phyloP scores from a whole-genome alignment of 306 rosid species.

The Sicyos edulis region DNA sequence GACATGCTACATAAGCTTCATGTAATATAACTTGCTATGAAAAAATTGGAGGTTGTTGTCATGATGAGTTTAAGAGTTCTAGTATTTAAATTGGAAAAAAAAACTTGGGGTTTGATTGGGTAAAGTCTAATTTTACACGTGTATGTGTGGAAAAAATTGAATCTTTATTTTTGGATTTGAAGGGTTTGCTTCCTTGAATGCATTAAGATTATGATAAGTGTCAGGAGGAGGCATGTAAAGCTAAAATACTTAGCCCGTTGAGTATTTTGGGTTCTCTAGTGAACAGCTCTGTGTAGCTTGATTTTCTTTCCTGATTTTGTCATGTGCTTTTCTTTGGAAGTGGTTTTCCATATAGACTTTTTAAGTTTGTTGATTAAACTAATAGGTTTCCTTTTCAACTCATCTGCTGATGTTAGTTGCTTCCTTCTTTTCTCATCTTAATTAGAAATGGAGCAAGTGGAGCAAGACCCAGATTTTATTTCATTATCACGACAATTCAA shows the following conservation, averaged over 20 bases:
- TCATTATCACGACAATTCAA: conserved; percentile 84
- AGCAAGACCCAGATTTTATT: conserved; percentile 83
- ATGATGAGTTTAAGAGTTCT: background rate
- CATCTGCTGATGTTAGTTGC: conserved; percentile 36
- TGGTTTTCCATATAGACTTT: conserved; percentile 6
- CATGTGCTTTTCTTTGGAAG: conserved; percentile 4
- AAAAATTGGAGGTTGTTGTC: background rate
- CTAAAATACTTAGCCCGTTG: background rate
- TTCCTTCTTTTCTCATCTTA: conserved; percentile 32
- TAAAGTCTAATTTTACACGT: background rate
- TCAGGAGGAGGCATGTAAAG: background rate
- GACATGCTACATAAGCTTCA: conserved; percentile 5
- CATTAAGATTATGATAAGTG: background rate
- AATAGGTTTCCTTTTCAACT: conserved; percentile 23
- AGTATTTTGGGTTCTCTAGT: conserved; percentile 3
- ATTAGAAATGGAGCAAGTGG: conserved; percentile 89
- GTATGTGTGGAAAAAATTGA: background rate
- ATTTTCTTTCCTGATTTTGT: background rate
- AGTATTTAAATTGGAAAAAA: background rate
- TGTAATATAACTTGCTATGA: background rate
- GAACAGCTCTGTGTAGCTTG: background rate
- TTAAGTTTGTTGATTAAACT: conserved; percentile 14
- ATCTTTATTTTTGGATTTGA: conserved; percentile 5
- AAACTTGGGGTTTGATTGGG: background rate
- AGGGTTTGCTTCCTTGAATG: background rate